Base-by-base conservation (phyloP, 1,139 yeast species). In the Suhomyces terraborum region DNA sequence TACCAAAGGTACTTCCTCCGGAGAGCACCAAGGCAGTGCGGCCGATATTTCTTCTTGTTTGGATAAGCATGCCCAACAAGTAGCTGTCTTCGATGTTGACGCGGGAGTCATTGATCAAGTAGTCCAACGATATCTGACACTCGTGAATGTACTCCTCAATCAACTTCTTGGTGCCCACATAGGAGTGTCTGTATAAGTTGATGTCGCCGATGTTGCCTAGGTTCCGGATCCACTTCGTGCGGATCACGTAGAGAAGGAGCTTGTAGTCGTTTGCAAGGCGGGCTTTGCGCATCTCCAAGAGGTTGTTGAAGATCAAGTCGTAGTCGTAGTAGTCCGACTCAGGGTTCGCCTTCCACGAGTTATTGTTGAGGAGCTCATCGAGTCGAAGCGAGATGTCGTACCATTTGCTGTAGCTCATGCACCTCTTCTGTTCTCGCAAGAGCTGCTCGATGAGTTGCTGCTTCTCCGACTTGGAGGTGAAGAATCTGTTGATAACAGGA, bases 1-100 rank as follows among this genome's bases (percentile, higher is more conserved):
- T 69, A 0, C 98, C 98, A 67, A 93, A 86, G 3, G 96, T 86
- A 10, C 96, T 91, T 1, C 99, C 99, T 1, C 99, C 99, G 35
- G 95, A 84, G 38, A 93, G 73, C 22, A 94, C 88, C 35, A 93
- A 68, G 0, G 98, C 98, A 0, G 98, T 91, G 42, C 96, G 72
- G 1, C 99, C 99, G 43, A 88, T 88, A 51, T 91, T 88, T 59
- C 87, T 86, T 47, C 97, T 72, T 0, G 98, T 88, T 58, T 91
- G 96, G 26, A 87, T 79, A 34, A 93, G 69, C 75, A 88, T 84
- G 2, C 88, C 88, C 47, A 91, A 66, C 14, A 88, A 69, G 53
- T 84, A 80, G 8, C 79, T 63, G 50, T 84, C 89, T 55, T 86
- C 89, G 34, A 87, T 52, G 19, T 75, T 75, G 8, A 80, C 79